These are phyloP conservation scores for Sparassis latifolia DNA, from an alignment of 1,284 basidiomycete genomes.

Conservation along the genomic window DNA sequence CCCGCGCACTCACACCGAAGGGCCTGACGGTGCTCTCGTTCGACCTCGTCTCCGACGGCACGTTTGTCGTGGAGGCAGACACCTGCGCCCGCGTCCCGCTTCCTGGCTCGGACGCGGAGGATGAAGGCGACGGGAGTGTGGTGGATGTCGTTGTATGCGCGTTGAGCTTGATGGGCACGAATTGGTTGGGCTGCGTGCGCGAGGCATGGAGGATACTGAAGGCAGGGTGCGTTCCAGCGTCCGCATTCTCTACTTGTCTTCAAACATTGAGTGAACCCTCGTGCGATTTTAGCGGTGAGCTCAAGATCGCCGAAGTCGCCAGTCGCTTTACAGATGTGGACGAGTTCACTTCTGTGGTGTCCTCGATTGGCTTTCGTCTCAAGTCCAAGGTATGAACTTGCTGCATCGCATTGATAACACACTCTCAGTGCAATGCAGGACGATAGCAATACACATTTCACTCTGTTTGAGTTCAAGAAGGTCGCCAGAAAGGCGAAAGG, in stretches of 20 bases:
- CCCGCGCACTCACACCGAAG: conserved; percentile 63
- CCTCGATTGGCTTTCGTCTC: conserved; percentile 76
- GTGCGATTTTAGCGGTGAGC: conserved; percentile 56
- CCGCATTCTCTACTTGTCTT: background rate
- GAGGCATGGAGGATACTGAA: conserved; percentile 88
- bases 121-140: conserved; percentile 54
- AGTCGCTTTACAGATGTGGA: conserved; percentile 77
- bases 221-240: conserved; percentile 52
- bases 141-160: conserved; percentile 93
- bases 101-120: conserved; percentile 68
- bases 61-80: conserved; percentile 76
- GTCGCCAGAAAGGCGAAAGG: conserved; percentile 38
- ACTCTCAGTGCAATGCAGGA: conserved; percentile 41
- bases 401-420: conserved; percentile 1
- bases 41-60: conserved; percentile 72
- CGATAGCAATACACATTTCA: conserved; percentile 83
- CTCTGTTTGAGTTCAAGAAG: conserved; percentile 82
- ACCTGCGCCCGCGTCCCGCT: conserved; percentile 70
- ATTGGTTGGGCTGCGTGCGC: conserved; percentile 88
- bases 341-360: conserved; percentile 70
- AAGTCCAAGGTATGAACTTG: conserved; percentile 53
- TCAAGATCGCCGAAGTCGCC: conserved; percentile 94
- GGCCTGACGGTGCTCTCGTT: conserved; percentile 73
- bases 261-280: conserved; percentile 1
- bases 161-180: conserved; percentile 93